phyloP scores from a whole-genome alignment of 352 stramenopile species.

The Phytophthora niederhauseri region DNA sequence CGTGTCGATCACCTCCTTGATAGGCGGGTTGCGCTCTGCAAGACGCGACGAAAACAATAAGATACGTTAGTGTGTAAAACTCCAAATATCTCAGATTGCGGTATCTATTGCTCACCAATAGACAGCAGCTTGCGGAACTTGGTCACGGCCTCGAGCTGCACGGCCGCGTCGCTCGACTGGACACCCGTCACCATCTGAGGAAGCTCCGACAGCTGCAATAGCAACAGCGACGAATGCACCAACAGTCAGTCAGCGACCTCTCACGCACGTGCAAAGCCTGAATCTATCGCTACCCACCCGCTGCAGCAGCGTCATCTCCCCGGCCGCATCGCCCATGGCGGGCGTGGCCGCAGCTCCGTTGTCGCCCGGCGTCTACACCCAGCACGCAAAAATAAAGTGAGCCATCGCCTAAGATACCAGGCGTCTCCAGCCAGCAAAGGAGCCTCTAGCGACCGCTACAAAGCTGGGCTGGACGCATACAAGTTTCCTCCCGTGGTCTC shows the following conservation, averaged over 20 bases:
- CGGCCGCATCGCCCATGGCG: slow-evolving; percentile 40
- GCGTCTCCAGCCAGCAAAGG: slow-evolving; percentile 4
- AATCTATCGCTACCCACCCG: slow-evolving; percentile 37
- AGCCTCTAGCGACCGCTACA: neutral
- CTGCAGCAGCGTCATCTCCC: slow-evolving; percentile 60
- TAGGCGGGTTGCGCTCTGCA: slow-evolving; percentile 98
- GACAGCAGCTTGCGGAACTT: slow-evolving; percentile 99
- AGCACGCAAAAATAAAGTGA: slow-evolving; percentile 15
- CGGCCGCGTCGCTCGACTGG: slow-evolving; percentile 89
- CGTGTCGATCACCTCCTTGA: slow-evolving; percentile 99
- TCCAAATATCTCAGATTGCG: neutral
- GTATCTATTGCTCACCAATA: slow-evolving; percentile 81
- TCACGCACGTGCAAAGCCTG: neutral
- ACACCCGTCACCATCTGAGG: slow-evolving; percentile 95
- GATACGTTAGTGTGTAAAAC: slow-evolving; percentile 11
- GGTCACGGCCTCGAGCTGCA: slow-evolving; percentile 97
- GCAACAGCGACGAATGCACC: neutral
- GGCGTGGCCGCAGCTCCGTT: slow-evolving; percentile 20
- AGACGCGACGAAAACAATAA: neutral
- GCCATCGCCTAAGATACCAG: slow-evolving; percentile 12
- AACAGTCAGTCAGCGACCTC: slow-evolving; percentile 21
- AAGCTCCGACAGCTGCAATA: slow-evolving; percentile 92
- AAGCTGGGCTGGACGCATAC: neutral
- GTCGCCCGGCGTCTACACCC: slow-evolving; percentile 29
- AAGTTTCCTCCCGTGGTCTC: neutral